These are phyloP conservation scores for Tetradesmus lagerheimii DNA, from an alignment of 139 green algal genomes.

Conservation along the genomic window DNA sequence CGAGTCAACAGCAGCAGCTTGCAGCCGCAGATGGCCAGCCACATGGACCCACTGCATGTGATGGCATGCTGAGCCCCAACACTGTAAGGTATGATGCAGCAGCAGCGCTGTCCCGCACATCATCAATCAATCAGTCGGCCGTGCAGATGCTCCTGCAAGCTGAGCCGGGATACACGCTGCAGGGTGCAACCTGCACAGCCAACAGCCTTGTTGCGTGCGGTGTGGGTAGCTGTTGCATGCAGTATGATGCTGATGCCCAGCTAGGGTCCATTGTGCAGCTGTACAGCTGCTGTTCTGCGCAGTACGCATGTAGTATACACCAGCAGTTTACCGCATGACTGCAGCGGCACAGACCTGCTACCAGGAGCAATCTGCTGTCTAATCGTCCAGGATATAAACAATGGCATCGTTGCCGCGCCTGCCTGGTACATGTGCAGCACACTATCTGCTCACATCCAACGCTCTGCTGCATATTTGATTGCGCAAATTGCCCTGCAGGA, in stretches of 20 bases:
- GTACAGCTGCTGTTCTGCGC: background rate
- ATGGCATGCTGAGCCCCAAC: background rate
- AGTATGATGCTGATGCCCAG: background rate
- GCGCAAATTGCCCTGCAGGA: background rate
- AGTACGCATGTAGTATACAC: background rate
- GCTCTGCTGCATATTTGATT: background rate
- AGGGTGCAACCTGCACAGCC: too few species aligned
- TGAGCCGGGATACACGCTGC: too few species aligned
- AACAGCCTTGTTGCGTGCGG: background rate
- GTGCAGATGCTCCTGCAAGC: background rate
- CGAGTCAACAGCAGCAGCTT: background rate
- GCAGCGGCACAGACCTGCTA: background rate
- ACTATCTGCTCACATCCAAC: too few species aligned
- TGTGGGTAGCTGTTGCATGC: background rate
- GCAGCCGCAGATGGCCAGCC: background rate
- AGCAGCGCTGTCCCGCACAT: too few species aligned
- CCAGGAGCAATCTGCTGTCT: too few species aligned
- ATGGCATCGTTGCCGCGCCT: too few species aligned
- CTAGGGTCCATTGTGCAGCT: background rate
- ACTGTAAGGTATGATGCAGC: background rate
- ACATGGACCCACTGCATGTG: background rate
- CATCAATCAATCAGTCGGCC: too few species aligned
- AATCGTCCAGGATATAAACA: too few species aligned
- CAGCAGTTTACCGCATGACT: background rate
- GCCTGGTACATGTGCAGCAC: too few species aligned